Percentiles rank a stretch among this genome's conserved stretches.
Conservation (phyloP, 1,139 yeast genomes). For the Geotrichum phurueaensis region DNA sequence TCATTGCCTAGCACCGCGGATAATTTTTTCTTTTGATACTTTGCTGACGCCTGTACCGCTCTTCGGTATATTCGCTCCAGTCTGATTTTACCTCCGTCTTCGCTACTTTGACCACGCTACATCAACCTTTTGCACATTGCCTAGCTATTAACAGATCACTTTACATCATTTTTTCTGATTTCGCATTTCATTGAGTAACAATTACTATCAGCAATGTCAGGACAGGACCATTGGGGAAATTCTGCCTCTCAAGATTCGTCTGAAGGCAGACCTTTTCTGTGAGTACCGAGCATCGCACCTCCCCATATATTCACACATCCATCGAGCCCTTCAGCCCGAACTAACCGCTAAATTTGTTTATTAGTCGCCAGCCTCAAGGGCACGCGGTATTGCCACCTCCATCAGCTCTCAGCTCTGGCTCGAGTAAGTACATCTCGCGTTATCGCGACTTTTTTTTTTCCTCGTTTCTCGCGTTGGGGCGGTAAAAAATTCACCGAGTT, state of each 20-base stretch:
- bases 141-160: background rate
- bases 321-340: background rate
- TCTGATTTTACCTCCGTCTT: background rate
- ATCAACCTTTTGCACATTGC: background rate
- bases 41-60: background rate
- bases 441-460: background rate
- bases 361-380: slow-evolving; percentile 24
- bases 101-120: background rate
- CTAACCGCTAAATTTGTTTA: background rate
- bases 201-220: slow-evolving; percentile 3
- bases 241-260: slow-evolving; percentile 6
- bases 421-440: slow-evolving; percentile 19
- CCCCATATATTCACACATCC: background rate
- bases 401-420: slow-evolving; percentile 22
- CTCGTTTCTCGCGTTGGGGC: background rate
- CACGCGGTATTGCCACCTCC: slow-evolving; percentile 34
- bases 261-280: slow-evolving; percentile 21
- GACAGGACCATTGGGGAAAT: slow-evolving; percentile 16
- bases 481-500: background rate
- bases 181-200: background rate
- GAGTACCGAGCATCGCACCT: slow-evolving; percentile 12
- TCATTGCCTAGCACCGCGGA: background rate
- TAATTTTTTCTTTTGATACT: background rate
- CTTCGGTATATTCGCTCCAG: background rate
- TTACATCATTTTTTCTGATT: background rate